Conservation (phyloP, 306 rosid genomes). For the Comarum palustre region DNA sequence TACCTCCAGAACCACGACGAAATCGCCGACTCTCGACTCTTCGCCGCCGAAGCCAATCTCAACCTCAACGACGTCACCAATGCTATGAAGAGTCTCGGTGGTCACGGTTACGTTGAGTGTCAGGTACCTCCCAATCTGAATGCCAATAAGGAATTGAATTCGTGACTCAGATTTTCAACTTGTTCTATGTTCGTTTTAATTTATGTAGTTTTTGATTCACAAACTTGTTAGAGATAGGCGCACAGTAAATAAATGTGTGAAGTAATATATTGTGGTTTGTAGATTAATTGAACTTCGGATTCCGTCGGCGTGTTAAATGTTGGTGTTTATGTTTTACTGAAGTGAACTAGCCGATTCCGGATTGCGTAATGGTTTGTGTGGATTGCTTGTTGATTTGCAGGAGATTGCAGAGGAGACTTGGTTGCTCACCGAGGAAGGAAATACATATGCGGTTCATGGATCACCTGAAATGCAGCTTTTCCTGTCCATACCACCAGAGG, state of each 20-base stretch:
- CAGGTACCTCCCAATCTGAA: constrained; percentile 28
- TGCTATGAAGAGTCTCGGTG: constrained; percentile 72
- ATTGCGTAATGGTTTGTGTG: neutral
- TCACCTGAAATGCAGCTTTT: constrained; percentile 80
- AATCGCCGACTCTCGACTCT: constrained; percentile 67
- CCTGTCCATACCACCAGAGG: constrained; percentile 69
- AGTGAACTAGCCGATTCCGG: neutral
- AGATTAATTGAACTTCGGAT: neutral
- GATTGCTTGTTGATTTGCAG: constrained; percentile 31
- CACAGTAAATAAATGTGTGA: neutral
- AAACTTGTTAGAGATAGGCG: neutral
- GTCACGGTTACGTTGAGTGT: constrained; percentile 71
- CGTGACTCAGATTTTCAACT: neutral
- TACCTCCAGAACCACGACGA: constrained; percentile 46
- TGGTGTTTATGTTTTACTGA: neutral
- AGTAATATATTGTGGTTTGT: neutral
- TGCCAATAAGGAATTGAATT: neutral
- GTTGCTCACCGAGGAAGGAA: constrained; percentile 77
- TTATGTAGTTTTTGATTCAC: neutral
- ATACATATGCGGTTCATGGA: constrained; percentile 53
- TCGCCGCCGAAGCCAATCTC: constrained; percentile 51
- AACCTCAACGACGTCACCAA: constrained; percentile 70
- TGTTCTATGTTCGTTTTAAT: neutral
- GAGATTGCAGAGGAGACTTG: constrained; percentile 75
- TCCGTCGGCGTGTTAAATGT: neutral